phyloP scores from a whole-genome alignment of 1,284 basidiomycete species.

The Rhodotorula sp. region DNA sequence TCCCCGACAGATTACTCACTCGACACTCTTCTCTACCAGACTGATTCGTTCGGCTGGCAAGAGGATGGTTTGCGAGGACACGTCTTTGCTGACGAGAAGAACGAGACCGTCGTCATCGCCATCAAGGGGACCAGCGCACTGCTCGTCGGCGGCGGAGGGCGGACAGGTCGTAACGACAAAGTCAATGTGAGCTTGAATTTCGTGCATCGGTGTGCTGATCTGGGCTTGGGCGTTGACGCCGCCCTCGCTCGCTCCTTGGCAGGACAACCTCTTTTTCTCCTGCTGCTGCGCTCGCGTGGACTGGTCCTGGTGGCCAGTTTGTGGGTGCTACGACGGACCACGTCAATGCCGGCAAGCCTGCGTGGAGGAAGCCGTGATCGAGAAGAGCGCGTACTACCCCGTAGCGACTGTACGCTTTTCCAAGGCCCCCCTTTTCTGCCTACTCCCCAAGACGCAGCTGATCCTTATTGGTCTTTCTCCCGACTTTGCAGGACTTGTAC shows the following conservation, averaged over 20 bases:
- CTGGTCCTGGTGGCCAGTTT: conserved; percentile 93
- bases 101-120: conserved; percentile 79
- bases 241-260: background rate
- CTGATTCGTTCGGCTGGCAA: conserved; percentile 90
- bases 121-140: conserved; percentile 91
- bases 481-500: conserved; percentile 68
- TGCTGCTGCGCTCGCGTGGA: conserved; percentile 95
- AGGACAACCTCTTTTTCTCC: conserved; percentile 93
- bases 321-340: conserved; percentile 79
- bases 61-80: conserved; percentile 87
- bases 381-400: conserved; percentile 86
- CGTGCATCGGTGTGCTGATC: background rate
- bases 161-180: conserved; percentile 87
- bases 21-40: conserved; percentile 51
- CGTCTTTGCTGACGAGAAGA: conserved; percentile 67
- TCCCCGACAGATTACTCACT: conserved; percentile 3
- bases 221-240: background rate
- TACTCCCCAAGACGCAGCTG: background rate
- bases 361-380: conserved; percentile 70
- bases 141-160: conserved; percentile 68
- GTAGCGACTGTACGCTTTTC: conserved; percentile 60
- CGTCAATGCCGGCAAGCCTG: conserved; percentile 83
- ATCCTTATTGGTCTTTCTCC: background rate
- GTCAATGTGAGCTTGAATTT: conserved; percentile 59
- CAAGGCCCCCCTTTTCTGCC: no score